Evolutionary conservation across 1,284 basidiomycete genomes (phyloP).

Genomic region (Boletus semigastroideus): DNA sequence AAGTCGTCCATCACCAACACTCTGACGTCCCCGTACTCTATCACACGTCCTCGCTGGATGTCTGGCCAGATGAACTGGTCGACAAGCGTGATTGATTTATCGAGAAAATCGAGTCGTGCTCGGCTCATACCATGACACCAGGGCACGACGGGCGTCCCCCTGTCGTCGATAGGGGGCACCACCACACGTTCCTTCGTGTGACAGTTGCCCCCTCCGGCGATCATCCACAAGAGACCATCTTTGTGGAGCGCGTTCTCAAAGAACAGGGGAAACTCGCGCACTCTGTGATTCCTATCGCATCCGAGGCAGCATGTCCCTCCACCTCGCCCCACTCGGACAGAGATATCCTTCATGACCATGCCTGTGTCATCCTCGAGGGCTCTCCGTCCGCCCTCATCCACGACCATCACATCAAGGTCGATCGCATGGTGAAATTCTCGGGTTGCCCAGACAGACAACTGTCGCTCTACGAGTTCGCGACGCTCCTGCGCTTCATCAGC

Average conservation of each 20-base stretch:
- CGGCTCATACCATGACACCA: conserved; percentile 2
- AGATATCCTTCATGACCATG: conserved; percentile 8
- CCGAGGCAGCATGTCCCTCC: not conserved
- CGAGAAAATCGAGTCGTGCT: conserved; percentile 4
- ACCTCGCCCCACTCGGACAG: not conserved
- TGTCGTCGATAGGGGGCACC: conserved; percentile 1
- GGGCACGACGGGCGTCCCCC: not conserved
- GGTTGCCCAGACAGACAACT: not conserved
- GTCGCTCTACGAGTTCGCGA: conserved; percentile 9
- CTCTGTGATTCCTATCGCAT: conserved; percentile 6
- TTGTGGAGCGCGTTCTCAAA: conserved; percentile 8
- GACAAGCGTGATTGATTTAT: conserved; percentile 6
- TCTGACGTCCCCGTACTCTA: not conserved
- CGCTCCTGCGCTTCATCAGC: conserved; percentile 8
- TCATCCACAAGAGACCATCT: conserved; percentile 1
- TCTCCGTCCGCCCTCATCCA: conserved; percentile 3
- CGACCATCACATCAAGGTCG: not conserved
- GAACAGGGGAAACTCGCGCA: not conserved
- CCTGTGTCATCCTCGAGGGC: conserved; percentile 8
- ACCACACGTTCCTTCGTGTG: conserved; percentile 8
- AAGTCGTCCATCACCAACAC: conserved; percentile 6
- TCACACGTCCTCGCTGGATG: conserved; percentile 6
- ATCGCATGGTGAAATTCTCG: not conserved
- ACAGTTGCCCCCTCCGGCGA: not conserved
- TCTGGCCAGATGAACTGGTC: conserved; percentile 6